Conservation (phyloP, 768 basidiomycete species). For the Gelatoporia subvermispora region DNA sequence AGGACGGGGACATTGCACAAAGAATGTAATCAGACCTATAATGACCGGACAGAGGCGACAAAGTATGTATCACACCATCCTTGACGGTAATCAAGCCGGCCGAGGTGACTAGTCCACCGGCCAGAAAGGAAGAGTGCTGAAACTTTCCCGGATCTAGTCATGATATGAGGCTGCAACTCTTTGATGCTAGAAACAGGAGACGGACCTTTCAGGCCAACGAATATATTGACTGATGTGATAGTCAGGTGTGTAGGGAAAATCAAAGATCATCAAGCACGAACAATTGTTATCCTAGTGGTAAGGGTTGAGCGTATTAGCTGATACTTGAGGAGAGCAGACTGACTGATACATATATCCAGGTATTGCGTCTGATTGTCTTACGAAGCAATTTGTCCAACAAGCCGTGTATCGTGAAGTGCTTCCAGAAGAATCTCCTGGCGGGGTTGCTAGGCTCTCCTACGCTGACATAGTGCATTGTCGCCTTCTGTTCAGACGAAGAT, state of each 20-base stretch:
- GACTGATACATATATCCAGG: constrained; percentile 68
- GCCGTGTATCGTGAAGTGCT: constrained; percentile 47
- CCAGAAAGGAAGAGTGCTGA: constrained; percentile 60
- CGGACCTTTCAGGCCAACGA: constrained; percentile 60
- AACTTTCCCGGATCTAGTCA: constrained; percentile 46
- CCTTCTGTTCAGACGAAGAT: constrained; percentile 20
- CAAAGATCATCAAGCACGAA: constrained; percentile 21
- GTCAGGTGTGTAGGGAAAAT: not conserved
- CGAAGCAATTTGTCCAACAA: constrained; percentile 48
- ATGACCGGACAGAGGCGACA: constrained; percentile 65
- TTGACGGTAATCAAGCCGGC: constrained; percentile 65
- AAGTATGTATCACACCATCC: constrained; percentile 51
- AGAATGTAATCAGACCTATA: constrained; percentile 34
- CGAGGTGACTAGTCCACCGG: constrained; percentile 57
- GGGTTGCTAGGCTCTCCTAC: constrained; percentile 27
- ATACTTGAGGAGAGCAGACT: constrained; percentile 12
- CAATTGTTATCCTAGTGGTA: constrained; percentile 47
- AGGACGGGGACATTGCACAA: not conserved
- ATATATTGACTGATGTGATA: constrained; percentile 47
- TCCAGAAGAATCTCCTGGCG: constrained; percentile 35
- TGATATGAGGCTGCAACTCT: not conserved
- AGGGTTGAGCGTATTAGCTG: not conserved
- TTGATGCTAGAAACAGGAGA: not conserved
- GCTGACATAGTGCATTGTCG: constrained; percentile 41
- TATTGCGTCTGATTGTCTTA: constrained; percentile 55